Conservation (phyloP, 352 stramenopile species). For the Discostella stelligera region DNA sequence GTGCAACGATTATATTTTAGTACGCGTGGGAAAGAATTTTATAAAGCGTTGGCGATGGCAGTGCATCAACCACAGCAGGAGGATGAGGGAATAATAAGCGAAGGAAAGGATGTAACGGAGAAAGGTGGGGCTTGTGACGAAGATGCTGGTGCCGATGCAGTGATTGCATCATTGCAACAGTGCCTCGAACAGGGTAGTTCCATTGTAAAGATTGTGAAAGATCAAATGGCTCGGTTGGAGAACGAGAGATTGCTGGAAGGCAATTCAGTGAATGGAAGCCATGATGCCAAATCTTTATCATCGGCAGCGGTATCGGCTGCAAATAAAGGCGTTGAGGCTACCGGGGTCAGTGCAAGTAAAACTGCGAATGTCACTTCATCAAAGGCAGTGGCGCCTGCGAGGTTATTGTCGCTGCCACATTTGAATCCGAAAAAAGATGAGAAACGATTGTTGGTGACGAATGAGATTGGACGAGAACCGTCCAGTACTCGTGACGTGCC, state of each 20-base stretch:
- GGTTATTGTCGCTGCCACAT: conserved; percentile 16
- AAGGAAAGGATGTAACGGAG: neutral
- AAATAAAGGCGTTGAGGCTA: neutral
- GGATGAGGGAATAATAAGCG: too few relatives aligned
- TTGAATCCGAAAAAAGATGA: neutral
- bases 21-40: conserved; percentile 19
- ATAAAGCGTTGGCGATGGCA: conserved; percentile 16
- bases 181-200: neutral
- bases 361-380: neutral
- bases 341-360: neutral
- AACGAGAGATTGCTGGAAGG: conserved; percentile 3
- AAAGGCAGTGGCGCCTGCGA: neutral
- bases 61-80: conserved; percentile 1
- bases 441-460: conserved; percentile 1
- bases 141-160: neutral
- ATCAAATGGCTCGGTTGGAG: conserved; percentile 21
- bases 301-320: neutral
- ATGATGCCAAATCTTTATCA: neutral
- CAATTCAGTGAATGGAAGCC: neutral
- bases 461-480: neutral
- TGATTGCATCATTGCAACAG: neutral
- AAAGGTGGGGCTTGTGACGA: neutral
- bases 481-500: neutral
- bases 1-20: conserved; percentile 36
- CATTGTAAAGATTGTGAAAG: conserved; percentile 14